Evolutionary conservation across 345 rosid species (phyloP), one percentile per base, ranked within the genome.

Genomic region (Mercurialis annua): DNA sequence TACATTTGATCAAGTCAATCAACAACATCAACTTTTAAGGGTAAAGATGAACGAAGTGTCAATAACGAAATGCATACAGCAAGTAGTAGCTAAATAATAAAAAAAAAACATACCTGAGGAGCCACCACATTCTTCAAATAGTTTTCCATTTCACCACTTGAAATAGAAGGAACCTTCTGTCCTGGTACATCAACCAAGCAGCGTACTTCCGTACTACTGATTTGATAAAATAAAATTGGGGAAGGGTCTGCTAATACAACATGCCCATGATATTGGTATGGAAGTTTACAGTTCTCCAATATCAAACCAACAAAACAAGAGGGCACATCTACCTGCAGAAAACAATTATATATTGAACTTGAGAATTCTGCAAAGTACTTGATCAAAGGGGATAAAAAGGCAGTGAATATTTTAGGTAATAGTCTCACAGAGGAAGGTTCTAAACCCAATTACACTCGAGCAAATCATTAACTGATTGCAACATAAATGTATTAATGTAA

Each of bases 121-220:
- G 72, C 77, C 58, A 73, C 77, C 31, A 62, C 59, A 38, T 66
- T 73, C 62, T 73, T 73, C 72, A 73, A 62, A 67, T 73, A 73
- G 2, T 63, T 67, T 54, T 50, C 69, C 77, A 73, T 73, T 46
- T 73, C 77, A 5, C 77, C 77, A 67, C 29, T 73, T 67, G 77
- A 73, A 62, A 67, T 67, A 21, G 77, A 73, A 62, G 77, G 77
- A 51, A 73, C 72, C 62, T 67, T 73, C 69, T 73, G 77, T 17
- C 77, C 77, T 44, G 72, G 77, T 23, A 73, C 69, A 67, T 73
- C 77, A 54, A 73, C 77, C 48, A 73, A 57, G 47, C 77, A 67
- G 8, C 77, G 77, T 54, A 62, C 51, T 60, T 73, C 77, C 4
- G 77, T 73, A 20, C 72, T 47, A 47, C 77, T 73, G 50, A 73